Base-by-base conservation (phyloP, 225 moss, liverwort and hornwort genomes). In the Pleurozium schreberi region DNA sequence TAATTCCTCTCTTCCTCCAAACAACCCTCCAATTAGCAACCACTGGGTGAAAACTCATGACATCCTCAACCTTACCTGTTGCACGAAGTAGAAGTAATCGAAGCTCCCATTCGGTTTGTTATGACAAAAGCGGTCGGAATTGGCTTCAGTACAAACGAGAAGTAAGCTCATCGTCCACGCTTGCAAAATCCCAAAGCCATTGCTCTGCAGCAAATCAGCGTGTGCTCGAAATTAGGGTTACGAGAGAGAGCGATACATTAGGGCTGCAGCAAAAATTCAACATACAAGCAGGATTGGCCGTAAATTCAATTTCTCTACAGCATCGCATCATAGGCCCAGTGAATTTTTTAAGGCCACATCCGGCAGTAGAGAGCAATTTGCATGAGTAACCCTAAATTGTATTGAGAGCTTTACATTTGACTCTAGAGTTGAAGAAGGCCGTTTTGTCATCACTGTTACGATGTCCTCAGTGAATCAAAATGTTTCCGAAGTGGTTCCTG, bases 81-180 rank as follows among this genome's bases (percentile, higher is more conserved):
- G 92, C 80, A 92, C 87, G 57, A 87, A 84, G 82, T 87, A 87
- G 75, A 47, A 92, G 77, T 81, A 91, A 77, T 87, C 85, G 75
- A 89, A 91, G 80, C 55, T 84, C 63, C 81, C 84, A 62, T 88
- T 85, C n/a, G 28, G 34, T 40, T 28, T 87, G 38, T 89, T 91
- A 1, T 75, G 18, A 70, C 90, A 92, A 63, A 40, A 68, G 2
- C 60, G 80, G 75, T 87, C 45, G 40, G 75, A 31, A 31, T 27
- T 18, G 50, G 90, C 91, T 84, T 87, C 89, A n/a, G 69, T 76
- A 31, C 47, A 81, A 47, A 92, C 43, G 43, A 80, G 60, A 42
- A 85, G 70, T 49, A 87, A 68, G 57, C 82, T 65, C 87, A 91
- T 50, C 69, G 81, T 70, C 87, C 87, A 83, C 27, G 83, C 49